A percentile compares a stretch with the other conserved stretches of the same genome.
These are phyloP conservation scores for Solanum appendiculatum DNA, from an alignment of 257 asterid species.

Conservation along the genomic window DNA sequence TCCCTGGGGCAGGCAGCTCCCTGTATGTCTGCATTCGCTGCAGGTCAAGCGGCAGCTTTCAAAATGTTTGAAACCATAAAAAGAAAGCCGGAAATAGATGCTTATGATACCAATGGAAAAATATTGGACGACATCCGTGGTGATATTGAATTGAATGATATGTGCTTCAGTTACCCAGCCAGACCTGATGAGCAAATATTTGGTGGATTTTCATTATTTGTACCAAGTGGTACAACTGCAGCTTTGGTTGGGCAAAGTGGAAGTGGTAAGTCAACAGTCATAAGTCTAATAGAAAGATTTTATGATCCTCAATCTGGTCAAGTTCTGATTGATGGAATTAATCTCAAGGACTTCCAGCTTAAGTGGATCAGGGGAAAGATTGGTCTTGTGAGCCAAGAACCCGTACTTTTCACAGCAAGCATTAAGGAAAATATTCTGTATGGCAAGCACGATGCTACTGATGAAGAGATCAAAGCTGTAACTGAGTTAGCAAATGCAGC, in stretches of 20 bases:
- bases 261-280: conserved; percentile 80
- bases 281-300: conserved; percentile 68
- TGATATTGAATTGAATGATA: conserved; percentile 50
- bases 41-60: conserved; percentile 79
- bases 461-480: conserved; percentile 53
- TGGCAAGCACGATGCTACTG: conserved; percentile 65
- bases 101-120: conserved; percentile 55
- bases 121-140: conserved; percentile 49
- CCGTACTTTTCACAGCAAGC: conserved; percentile 59
- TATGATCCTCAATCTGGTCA: conserved; percentile 73
- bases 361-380: conserved; percentile 82
- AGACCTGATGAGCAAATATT: conserved; percentile 68
- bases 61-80: conserved; percentile 74
- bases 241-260: conserved; percentile 93
- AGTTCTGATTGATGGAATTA: conserved; percentile 59
- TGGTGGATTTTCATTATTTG: conserved; percentile 48
- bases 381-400: conserved; percentile 88
- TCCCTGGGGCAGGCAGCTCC: conserved; percentile 84
- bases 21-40: conserved; percentile 68
- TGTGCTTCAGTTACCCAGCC: conserved; percentile 65
- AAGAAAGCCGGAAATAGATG: conserved; percentile 63
- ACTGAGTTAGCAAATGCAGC: conserved; percentile 71
- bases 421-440: conserved; percentile 74
- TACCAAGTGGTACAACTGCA: conserved; percentile 62
- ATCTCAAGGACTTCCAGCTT: conserved; percentile 66